Evolutionary conservation across 2,329 filamentous ascomycete genomes (phyloP), one percentile per base, ranked within the genome.

Genomic region (Drechslera avenae): DNA sequence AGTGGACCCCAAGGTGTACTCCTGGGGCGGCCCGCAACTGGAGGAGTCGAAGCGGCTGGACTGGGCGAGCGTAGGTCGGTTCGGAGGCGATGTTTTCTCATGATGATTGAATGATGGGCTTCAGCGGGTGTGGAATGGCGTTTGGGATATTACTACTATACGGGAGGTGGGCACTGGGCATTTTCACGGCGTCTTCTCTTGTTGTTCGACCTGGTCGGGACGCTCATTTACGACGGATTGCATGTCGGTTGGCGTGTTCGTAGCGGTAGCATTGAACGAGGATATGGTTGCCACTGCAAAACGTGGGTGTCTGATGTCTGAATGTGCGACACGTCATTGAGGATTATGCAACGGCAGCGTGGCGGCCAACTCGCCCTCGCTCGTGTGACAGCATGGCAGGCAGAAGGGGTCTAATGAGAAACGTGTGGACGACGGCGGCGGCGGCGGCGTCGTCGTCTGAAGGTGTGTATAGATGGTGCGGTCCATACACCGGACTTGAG

Each of bases 21-120:
- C 66, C 13, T 80, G 78, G 78, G 66, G 69, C 18, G 78, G 78
- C 5, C 66, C 73, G 50, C 72, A 73, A 52, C 67, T 78, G 3
- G 74, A 73, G 50, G 76, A 78, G 37, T 71, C 68, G 21, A 76
- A 74, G 59, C 75, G 73, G 52, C 73, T 77, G 26, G 78, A 80
- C 46, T 76, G 77, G 67, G 75, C 78, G 33, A 80, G 76, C 37
- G 78, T 81, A 26, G 78, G 78, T 39, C 69, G 78, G 46, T 74
- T 68, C 65, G 78, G 78, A 23, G 78, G 78, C 16, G 78, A 80
- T 63, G 66, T 68, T 39, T 64, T 67, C 57, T 69, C 63, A 56
- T 66, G 56, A 70, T 53, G 50, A 50, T 42, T 52, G 50, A 48
- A 44, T 46, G 49, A 52, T 35, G 31, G 37, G 50, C 56, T 56